A percentile compares a stretch with the other conserved stretches of the same genome.
These are phyloP conservation scores for Dryadomyces quercus-mongolicae DNA, from an alignment of 2,329 filamentous ascomycete genomes.

Conservation along the genomic window DNA sequence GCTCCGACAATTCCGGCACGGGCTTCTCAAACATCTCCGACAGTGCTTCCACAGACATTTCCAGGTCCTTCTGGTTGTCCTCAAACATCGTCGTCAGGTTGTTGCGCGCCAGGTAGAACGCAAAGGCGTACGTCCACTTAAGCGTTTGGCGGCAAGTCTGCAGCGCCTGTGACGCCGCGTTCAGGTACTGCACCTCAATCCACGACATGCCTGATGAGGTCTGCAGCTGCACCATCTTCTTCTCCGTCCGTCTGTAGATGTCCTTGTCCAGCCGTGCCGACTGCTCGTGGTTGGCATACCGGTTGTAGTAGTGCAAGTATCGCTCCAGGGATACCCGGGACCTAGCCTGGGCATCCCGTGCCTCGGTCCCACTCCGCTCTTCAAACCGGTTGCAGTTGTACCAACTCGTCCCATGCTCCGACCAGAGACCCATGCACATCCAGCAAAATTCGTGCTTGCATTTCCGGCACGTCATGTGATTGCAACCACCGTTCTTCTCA, in stretches of 20 bases:
- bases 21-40: conserved; percentile 99
- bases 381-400: conserved; percentile 98
- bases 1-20: conserved; percentile 66
- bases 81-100: conserved; percentile 96
- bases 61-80: conserved; percentile 95
- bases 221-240: conserved; percentile 97
- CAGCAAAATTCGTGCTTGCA: conserved; percentile 97
- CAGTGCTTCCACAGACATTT: conserved; percentile 91
- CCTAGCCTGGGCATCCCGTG: conserved; percentile 81
- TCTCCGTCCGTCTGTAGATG: conserved; percentile 90
- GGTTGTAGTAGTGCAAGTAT: conserved; percentile 98
- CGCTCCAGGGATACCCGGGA: conserved; percentile 83
- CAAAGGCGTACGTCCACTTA: conserved; percentile 99
- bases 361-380: conserved; percentile 86
- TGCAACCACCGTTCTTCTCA: conserved; percentile 96
- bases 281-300: conserved; percentile 97
- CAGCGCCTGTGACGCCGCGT: conserved; percentile 82
- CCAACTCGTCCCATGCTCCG: conserved; percentile 97
- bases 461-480: conserved; percentile 95
- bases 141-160: conserved; percentile 96
- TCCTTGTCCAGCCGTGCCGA: conserved; percentile 95
- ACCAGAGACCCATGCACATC: conserved; percentile 99
- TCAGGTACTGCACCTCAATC: conserved; percentile 98
- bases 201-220: conserved; percentile 91
- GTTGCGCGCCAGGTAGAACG: conserved; percentile 91